phyloP scores from a whole-genome alignment of 1,139 yeast genomes.

The Lizanozyma gosingica region DNA sequence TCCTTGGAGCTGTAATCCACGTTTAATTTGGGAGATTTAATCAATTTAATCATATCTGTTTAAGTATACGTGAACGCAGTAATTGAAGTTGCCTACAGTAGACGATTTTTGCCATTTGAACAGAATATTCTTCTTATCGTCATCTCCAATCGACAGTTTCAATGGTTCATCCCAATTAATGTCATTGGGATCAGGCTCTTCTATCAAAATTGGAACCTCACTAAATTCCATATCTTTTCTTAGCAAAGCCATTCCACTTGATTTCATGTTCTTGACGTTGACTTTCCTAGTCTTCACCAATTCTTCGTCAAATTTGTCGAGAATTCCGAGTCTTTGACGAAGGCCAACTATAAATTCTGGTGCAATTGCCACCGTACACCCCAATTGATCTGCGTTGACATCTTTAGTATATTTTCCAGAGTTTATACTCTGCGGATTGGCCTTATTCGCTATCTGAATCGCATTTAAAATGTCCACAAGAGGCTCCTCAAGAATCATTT shows the following conservation, averaged over 20 bases:
- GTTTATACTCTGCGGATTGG: neutral
- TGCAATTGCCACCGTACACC: neutral
- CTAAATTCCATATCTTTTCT: neutral
- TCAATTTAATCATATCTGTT: neutral
- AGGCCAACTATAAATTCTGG: neutral
- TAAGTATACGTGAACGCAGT: neutral
- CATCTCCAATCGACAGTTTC: neutral
- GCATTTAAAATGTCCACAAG: neutral
- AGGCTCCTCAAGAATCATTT: neutral
- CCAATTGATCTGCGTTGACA: neutral
- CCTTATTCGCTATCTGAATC: neutral
- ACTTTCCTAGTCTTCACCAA: neutral
- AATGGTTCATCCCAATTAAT: constrained; percentile 3
- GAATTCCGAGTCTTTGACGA: neutral
- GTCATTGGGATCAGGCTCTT: constrained; percentile 4
- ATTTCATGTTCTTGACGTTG: neutral
- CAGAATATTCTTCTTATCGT: neutral
- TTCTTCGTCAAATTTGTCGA: neutral
- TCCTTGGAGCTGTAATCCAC: no score
- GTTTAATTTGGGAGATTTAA: neutral
- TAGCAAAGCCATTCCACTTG: neutral
- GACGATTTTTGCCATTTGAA: neutral
- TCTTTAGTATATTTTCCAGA: neutral
- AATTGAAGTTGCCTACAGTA: neutral
- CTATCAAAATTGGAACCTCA: neutral